phyloP scores from a whole-genome alignment of 2,329 filamentous ascomycete species.

The Aureobasidium namibiae region DNA sequence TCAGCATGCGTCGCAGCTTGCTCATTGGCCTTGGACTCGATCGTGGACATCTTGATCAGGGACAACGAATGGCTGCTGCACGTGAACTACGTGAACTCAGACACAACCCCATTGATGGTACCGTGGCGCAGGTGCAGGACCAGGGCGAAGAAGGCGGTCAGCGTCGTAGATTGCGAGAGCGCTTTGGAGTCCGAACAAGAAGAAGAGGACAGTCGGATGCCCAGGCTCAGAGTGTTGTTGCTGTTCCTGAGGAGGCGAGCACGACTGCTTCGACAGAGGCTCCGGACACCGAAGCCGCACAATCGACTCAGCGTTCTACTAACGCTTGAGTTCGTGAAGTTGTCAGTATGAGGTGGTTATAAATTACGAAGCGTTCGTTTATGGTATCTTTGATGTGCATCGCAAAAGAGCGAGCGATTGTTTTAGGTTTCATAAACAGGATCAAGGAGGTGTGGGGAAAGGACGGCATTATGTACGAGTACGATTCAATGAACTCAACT shows the following conservation, averaged over 20 bases:
- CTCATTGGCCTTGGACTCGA: conserved; percentile 34
- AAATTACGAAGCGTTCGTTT: background rate
- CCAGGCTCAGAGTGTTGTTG: background rate
- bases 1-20: conserved; percentile 23
- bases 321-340: background rate
- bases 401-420: background rate
- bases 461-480: conserved; percentile 1
- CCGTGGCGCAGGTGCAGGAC: conserved; percentile 8
- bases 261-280: background rate
- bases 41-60: conserved; percentile 31
- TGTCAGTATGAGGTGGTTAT: background rate
- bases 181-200: conserved; percentile 24
- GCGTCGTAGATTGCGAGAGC: conserved; percentile 19
- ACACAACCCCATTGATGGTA: conserved; percentile 11
- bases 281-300: background rate
- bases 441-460: background rate
- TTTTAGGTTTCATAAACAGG: background rate
- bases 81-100: conserved; percentile 23
- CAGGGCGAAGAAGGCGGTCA: conserved; percentile 17
- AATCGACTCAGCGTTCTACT: background rate
- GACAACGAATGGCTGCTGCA: conserved; percentile 36
- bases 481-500: background rate
- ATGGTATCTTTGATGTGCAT: background rate
- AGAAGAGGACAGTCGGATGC: conserved; percentile 21
- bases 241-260: background rate